These are phyloP conservation scores for Amylostereum areolatum DNA, from an alignment of 1,284 basidiomycete species.

Conservation along the genomic window DNA sequence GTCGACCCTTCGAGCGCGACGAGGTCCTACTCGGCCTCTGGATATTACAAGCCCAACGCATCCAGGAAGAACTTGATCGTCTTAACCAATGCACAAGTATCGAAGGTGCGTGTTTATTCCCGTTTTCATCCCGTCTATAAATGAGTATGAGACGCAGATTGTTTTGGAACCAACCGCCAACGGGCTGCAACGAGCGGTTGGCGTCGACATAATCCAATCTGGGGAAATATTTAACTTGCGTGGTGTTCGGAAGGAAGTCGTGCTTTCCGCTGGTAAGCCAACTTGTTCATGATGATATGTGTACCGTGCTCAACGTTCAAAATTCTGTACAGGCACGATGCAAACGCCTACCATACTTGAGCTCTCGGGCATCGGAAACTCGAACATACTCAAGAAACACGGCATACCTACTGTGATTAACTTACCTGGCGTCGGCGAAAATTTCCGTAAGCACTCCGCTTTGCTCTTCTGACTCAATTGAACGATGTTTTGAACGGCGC, in stretches of 20 bases:
- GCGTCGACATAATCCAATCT: background rate
- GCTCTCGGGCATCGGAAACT: background rate
- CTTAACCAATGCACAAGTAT: background rate
- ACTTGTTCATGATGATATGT: no score
- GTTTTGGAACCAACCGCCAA: background rate
- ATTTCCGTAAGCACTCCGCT: background rate
- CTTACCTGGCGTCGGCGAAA: background rate
- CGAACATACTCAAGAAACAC: background rate
- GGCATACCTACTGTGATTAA: background rate
- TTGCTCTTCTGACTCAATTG: background rate
- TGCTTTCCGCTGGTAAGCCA: background rate
- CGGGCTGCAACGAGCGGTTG: background rate
- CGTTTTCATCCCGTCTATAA: background rate
- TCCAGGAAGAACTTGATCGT: background rate
- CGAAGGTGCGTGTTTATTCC: background rate
- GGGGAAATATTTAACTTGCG: background rate
- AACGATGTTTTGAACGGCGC: background rate
- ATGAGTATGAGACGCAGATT: background rate
- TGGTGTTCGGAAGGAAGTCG: background rate
- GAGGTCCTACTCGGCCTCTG: conserved; percentile 1
- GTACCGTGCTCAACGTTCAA: no score
- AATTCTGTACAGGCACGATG: background rate
- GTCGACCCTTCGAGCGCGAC: conserved; percentile 1
- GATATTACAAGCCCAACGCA: conserved; percentile 1
- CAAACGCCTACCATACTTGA: background rate